Evolutionary conservation across 78 protist species (phyloP).

Genomic region (Dictyostelium capitatum): DNA sequence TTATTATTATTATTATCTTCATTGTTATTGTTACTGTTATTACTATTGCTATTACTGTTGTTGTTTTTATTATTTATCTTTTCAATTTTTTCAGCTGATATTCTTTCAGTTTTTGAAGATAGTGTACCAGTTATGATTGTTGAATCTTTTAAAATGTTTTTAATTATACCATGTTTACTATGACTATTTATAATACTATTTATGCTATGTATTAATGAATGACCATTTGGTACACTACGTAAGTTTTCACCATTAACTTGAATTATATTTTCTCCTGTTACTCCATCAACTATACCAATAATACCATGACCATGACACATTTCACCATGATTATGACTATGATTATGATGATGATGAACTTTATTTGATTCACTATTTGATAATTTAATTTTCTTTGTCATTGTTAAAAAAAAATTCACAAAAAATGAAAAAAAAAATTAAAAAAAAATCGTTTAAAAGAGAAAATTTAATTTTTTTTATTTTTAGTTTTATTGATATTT

Average conservation of each 20-base stretch:
- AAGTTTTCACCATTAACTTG: slow-evolving; percentile 7
- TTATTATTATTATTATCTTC: no score
- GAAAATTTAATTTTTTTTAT: not conserved
- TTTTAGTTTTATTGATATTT: not conserved
- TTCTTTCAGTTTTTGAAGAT: no score
- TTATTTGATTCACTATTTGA: not conserved
- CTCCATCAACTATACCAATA: not conserved
- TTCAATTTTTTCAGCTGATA: no score
- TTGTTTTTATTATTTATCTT: no score
- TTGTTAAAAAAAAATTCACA: not conserved
- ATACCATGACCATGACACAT: slow-evolving; percentile 19
- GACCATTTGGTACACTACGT: slow-evolving; percentile 22
- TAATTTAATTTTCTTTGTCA: slow-evolving; percentile 8
- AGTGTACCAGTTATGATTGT: not conserved
- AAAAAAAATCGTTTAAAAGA: not conserved
- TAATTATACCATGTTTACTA: slow-evolving; percentile 15
- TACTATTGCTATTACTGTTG: no score
- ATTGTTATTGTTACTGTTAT: no score
- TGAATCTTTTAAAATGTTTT: slow-evolving; percentile 9
- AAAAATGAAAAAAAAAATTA: not conserved
- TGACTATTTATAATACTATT: slow-evolving; percentile 3
- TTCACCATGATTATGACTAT: slow-evolving; percentile 18
- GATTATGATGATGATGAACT: not conserved
- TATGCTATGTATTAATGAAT: not conserved
- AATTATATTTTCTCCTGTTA: not conserved